Percentiles rank a stretch among this genome's conserved stretches.
These are phyloP conservation scores for Emericellopsis terricola DNA, from an alignment of 495 filamentous ascomycete species.

Conservation along the genomic window DNA sequence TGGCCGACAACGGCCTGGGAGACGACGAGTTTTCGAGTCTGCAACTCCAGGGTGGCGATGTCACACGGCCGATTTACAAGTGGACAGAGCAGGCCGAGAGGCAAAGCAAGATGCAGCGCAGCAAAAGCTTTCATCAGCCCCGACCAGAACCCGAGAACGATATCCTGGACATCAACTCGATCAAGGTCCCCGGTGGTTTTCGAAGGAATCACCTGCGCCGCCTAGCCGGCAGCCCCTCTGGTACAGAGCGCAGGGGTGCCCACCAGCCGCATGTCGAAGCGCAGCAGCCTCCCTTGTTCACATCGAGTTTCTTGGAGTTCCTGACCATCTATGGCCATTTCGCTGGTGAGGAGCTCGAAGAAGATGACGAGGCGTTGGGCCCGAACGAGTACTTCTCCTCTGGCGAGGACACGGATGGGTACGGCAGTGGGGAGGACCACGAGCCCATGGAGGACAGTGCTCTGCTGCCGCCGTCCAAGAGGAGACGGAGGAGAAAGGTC, in stretches of 20 bases:
- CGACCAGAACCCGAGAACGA: slow-evolving; percentile 64
- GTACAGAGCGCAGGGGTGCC: slow-evolving; percentile 23
- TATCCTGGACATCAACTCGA: slow-evolving; percentile 63
- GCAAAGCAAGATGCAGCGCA: slow-evolving; percentile 42
- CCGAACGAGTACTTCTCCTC: slow-evolving; percentile 76
- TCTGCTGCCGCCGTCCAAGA: slow-evolving; percentile 52
- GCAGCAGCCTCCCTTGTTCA: slow-evolving; percentile 44
- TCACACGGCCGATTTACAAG: slow-evolving; percentile 82
- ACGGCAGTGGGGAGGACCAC: slow-evolving; percentile 42
- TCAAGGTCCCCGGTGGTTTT: slow-evolving; percentile 86
- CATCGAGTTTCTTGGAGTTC: slow-evolving; percentile 88
- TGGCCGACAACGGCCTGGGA: slow-evolving; percentile 23
- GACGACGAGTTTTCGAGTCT: slow-evolving; percentile 85
- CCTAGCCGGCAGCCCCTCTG: slow-evolving; percentile 37
- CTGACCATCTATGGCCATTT: slow-evolving; percentile 91
- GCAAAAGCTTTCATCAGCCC: slow-evolving; percentile 66
- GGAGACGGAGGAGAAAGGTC: slow-evolving; percentile 52
- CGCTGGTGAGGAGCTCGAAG: slow-evolving; percentile 86
- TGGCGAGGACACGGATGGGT: slow-evolving; percentile 37
- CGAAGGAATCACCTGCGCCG: slow-evolving; percentile 71
- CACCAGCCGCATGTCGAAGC: slow-evolving; percentile 14
- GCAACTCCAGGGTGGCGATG: slow-evolving; percentile 79
- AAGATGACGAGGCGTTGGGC: slow-evolving; percentile 75
- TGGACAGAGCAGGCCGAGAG: slow-evolving; percentile 73
- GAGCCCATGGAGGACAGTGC: slow-evolving; percentile 69